Percentiles rank a stretch among this genome's conserved stretches.
Evolutionary conservation across 306 rosid species (phyloP).

Genomic region (Cucumis cinereus): DNA sequence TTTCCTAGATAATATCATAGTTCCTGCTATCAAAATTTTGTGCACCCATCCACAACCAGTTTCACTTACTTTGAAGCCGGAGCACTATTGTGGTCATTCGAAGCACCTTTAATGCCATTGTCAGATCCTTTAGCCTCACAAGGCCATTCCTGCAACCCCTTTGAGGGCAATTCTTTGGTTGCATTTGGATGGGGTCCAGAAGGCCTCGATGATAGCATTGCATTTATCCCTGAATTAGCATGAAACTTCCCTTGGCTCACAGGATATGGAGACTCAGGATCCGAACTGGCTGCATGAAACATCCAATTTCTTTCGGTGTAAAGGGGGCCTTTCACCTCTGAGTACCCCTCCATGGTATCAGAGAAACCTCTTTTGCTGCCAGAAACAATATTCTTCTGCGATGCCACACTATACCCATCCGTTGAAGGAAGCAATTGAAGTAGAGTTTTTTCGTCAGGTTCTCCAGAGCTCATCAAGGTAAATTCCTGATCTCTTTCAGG

Average conservation of each 20-base stretch:
- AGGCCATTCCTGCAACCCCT: slow-evolving; percentile 53
- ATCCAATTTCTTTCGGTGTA: slow-evolving; percentile 27
- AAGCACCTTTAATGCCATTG: slow-evolving; percentile 34
- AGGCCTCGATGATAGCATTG: slow-evolving; percentile 52
- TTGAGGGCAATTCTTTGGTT: slow-evolving; percentile 40
- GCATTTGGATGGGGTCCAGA: slow-evolving; percentile 41
- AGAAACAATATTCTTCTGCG: slow-evolving; percentile 48
- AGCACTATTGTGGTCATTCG: slow-evolving; percentile 31
- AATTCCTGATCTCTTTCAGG: slow-evolving; percentile 48
- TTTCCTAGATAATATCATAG: background rate
- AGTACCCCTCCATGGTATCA: slow-evolving; percentile 62
- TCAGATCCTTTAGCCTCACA: slow-evolving; percentile 39
- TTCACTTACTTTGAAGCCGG: slow-evolving; percentile 83
- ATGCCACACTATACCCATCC: slow-evolving; percentile 44
- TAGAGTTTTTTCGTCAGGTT: slow-evolving; percentile 66
- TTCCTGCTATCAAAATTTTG: background rate
- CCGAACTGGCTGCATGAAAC: slow-evolving; percentile 18
- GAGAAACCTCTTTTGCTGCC: slow-evolving; percentile 90
- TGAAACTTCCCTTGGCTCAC: slow-evolving; percentile 56
- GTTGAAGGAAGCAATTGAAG: slow-evolving; percentile 79
- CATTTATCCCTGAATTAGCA: slow-evolving; percentile 38
- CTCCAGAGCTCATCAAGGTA: slow-evolving; percentile 27
- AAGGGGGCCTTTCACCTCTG: slow-evolving; percentile 35
- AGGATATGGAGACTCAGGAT: slow-evolving; percentile 23
- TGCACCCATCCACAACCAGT: background rate